Evolutionary conservation across 768 basidiomycete species (phyloP).

Genomic region (Neoboletus subvelutipes): DNA sequence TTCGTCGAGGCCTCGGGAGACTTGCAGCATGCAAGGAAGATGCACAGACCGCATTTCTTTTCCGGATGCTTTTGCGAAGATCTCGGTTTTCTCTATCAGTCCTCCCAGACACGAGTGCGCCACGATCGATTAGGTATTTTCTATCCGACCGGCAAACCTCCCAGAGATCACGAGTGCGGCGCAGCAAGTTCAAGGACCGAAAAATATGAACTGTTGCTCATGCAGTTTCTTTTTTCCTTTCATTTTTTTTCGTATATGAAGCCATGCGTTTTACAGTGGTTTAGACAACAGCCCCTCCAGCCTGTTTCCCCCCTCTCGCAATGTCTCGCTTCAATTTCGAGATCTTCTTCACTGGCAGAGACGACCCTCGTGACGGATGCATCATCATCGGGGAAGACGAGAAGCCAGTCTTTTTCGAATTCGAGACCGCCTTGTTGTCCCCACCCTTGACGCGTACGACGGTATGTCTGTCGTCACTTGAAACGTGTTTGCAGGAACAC

Average conservation of each 20-base stretch:
- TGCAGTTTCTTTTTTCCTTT: neutral
- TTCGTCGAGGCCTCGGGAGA: constrained; percentile 11
- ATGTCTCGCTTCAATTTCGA: constrained; percentile 45
- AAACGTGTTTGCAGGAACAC: neutral
- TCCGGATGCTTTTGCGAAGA: constrained; percentile 20
- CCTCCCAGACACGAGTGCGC: constrained; percentile 43
- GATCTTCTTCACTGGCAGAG: constrained; percentile 68
- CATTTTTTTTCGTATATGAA: constrained; percentile 30
- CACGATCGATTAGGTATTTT: constrained; percentile 47
- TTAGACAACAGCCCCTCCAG: constrained; percentile 2
- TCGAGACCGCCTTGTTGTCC: constrained; percentile 49
- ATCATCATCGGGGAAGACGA: constrained; percentile 66
- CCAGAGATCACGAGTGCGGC: constrained; percentile 48
- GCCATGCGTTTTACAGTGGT: constrained; percentile 11
- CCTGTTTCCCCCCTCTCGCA: constrained; percentile 1
- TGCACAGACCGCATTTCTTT: constrained; percentile 6
- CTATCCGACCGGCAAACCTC: constrained; percentile 47
- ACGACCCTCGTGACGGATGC: constrained; percentile 64
- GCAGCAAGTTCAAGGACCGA: constrained; percentile 16
- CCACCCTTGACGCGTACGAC: constrained; percentile 28
- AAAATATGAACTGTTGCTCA: constrained; percentile 29
- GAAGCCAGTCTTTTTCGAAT: constrained; percentile 60
- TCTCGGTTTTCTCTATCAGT: constrained; percentile 18
- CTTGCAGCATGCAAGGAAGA: constrained; percentile 11
- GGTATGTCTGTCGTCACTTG: constrained; percentile 13